These are phyloP conservation scores for Neoboletus brunneissimus DNA, from an alignment of 768 basidiomycete genomes.

Conservation along the genomic window DNA sequence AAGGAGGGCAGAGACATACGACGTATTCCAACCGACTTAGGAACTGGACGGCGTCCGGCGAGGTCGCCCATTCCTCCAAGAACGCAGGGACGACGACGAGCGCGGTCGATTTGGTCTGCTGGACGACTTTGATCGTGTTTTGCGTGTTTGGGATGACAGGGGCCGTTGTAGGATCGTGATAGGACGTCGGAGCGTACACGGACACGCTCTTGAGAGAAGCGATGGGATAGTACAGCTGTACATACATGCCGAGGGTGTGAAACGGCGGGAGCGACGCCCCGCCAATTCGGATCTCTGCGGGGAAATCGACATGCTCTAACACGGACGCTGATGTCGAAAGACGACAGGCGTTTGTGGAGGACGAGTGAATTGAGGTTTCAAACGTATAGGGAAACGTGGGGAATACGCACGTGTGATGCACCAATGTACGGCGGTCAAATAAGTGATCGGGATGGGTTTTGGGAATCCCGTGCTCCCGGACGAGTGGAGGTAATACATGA, in stretches of 20 bases:
- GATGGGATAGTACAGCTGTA: conserved; percentile 17
- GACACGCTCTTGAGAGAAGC: conserved; percentile 10
- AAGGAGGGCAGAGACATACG: conserved; percentile 9
- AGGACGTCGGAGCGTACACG: conserved; percentile 21
- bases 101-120: conserved; percentile 10
- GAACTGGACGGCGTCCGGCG: conserved; percentile 13
- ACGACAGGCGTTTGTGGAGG: too few relatives aligned
- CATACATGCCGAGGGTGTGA: conserved; percentile 17
- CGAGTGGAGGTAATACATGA: conserved; percentile 42
- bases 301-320: conserved; percentile 5
- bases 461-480: conserved; percentile 51
- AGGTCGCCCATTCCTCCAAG: conserved; percentile 25
- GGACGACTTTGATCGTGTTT: conserved; percentile 20
- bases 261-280: conserved; percentile 23
- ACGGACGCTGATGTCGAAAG: conserved; percentile 6
- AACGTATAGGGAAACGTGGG: background rate
- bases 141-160: conserved; percentile 23
- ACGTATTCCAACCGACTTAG: conserved; percentile 19
- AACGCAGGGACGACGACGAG: conserved; percentile 22
- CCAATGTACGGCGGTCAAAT: conserved; percentile 33
- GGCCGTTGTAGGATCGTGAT: conserved; percentile 6
- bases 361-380: background rate
- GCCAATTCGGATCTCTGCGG: background rate
- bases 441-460: conserved; percentile 39
- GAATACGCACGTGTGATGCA: conserved; percentile 31